Conservation (phyloP, 495 filamentous ascomycete genomes). For the Neurospora africana region DNA sequence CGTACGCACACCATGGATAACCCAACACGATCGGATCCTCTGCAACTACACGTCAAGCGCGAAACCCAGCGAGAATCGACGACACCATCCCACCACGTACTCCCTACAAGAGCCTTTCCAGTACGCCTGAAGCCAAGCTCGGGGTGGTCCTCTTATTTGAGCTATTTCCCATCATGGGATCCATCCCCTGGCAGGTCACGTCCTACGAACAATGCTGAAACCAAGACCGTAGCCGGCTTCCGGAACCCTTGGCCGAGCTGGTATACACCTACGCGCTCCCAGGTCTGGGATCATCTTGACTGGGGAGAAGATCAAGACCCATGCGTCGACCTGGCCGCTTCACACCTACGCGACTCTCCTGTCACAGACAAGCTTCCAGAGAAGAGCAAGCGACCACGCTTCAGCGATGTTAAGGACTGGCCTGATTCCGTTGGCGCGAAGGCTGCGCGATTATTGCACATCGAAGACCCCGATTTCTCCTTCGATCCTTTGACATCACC, state of each 20-base stretch:
- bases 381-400: background rate
- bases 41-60: background rate
- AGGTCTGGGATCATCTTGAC: slow-evolving; percentile 16
- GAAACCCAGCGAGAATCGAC: background rate
- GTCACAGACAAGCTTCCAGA: background rate
- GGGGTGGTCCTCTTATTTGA: background rate
- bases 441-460: slow-evolving; percentile 9
- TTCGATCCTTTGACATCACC: background rate
- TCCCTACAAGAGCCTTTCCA: background rate
- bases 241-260: slow-evolving; percentile 46
- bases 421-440: slow-evolving; percentile 12
- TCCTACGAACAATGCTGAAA: background rate
- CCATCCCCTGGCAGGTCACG: background rate
- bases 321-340: slow-evolving; percentile 12
- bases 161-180: background rate
- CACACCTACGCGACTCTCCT: slow-evolving; percentile 4
- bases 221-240: slow-evolving; percentile 22
- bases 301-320: slow-evolving; percentile 19
- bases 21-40: background rate
- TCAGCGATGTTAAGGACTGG: slow-evolving; percentile 8
- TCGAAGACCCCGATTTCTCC: slow-evolving; percentile 18
- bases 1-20: background rate
- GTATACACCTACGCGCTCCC: slow-evolving; percentile 15
- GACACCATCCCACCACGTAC: background rate
- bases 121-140: background rate